A percentile compares a stretch with the other conserved stretches of the same genome.
phyloP scores from a whole-genome alignment of 768 basidiomycete species.

The Melanogaster broomeanus region DNA sequence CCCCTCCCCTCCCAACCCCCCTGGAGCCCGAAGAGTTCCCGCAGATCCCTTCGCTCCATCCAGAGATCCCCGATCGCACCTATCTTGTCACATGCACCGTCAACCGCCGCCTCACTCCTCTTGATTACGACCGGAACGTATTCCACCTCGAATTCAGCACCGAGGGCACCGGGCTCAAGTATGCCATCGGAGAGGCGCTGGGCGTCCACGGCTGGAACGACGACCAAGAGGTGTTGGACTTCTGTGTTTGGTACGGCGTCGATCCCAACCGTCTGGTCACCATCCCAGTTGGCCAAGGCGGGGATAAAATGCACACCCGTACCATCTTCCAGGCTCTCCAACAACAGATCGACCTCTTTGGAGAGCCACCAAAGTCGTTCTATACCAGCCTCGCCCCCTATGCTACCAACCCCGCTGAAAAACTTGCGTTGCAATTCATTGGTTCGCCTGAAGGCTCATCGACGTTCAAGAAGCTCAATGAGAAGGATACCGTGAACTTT shows the following conservation, averaged over 20 bases:
- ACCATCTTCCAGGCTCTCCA: constrained; percentile 95
- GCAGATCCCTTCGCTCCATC: constrained; percentile 74
- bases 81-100: constrained; percentile 93
- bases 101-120: constrained; percentile 91
- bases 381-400: constrained; percentile 83
- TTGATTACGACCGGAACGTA: constrained; percentile 97
- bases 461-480: constrained; percentile 93
- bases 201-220: constrained; percentile 99
- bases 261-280: constrained; percentile 79
- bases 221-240: constrained; percentile 79
- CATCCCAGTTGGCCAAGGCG: constrained; percentile 69
- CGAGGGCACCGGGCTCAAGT: constrained; percentile 88
- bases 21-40: constrained; percentile 44
- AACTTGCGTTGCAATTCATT: constrained; percentile 85
- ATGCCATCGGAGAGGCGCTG: constrained; percentile 94
- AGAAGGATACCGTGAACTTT: constrained; percentile 94
- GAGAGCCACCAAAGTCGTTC: constrained; percentile 94
- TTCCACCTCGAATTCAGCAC: constrained; percentile 98
- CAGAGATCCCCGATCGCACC: constrained; percentile 86
- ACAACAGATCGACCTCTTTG: constrained; percentile 96
- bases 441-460: constrained; percentile 87
- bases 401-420: constrained; percentile 70
- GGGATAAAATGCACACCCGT: constrained; percentile 79
- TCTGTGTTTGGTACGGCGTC: constrained; percentile 91
- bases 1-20: constrained; percentile 42